Conservation (phyloP, 2,329 filamentous ascomycete genomes). For the Amauroascus verrucosus region DNA sequence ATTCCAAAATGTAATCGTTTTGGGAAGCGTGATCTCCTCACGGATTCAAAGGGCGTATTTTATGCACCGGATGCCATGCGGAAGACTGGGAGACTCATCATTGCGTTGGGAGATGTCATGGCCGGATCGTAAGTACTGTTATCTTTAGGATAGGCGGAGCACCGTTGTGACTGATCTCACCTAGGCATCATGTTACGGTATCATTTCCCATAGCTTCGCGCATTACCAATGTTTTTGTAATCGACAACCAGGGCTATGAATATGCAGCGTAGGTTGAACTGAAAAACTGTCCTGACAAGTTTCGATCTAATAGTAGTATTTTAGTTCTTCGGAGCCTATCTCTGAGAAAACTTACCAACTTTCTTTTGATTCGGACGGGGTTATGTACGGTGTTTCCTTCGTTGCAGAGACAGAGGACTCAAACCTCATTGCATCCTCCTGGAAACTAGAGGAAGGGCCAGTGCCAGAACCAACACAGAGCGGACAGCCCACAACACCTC, state of each 20-base stretch:
- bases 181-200: background rate
- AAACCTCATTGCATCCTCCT: background rate
- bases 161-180: background rate
- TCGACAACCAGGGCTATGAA: conserved; percentile 3
- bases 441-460: background rate
- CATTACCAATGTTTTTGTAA: background rate
- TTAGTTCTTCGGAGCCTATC: background rate
- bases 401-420: conserved; percentile 3
- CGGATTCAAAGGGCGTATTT: background rate
- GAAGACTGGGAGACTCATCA: background rate
- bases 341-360: conserved; percentile 1
- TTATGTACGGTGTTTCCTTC: conserved; percentile 1
- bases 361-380: background rate
- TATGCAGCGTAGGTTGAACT: background rate
- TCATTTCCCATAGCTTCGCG: background rate
- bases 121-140: background rate
- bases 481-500: background rate
- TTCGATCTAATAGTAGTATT: background rate
- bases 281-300: background rate
- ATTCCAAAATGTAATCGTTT: conserved; percentile 5
- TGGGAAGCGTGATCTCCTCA: conserved; percentile 6
- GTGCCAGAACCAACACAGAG: background rate
- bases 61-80: conserved; percentile 3
- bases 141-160: background rate
- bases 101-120: background rate